Evolutionary conservation across 176 grass and related monocot species (phyloP), one percentile per base, ranked within the genome.

Genomic region (Rhynchospora tenuis): DNA sequence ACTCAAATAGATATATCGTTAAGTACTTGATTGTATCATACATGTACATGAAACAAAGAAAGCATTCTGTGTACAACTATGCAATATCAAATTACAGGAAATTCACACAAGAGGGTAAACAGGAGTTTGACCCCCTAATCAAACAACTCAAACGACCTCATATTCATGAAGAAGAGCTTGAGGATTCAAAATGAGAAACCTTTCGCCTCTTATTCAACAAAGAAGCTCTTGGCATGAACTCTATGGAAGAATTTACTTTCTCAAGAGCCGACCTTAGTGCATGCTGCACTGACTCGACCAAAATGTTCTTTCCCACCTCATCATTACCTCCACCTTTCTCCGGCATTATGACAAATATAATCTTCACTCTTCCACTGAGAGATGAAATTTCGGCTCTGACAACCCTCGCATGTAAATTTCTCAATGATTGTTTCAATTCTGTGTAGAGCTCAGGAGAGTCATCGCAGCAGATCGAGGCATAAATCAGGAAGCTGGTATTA

Each of bases 391-490:
- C 93, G 8, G 93, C 89, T 54, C 86, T 83, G 31, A 96, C 84
- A 45, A 87, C 81, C 76, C 69, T 84, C 24, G 91, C 86, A 23
- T 79, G 6, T 56, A 99, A 70, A 23, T 81, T 88, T n/a, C 87
- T 62, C 23, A 99, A 86, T 24, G 77, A 83, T 29, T 65, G 85
- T 70, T 80, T 93, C 9, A 99, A 78, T 56, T 99, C 91, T 0
- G 73, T 16, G 60, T 95, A 91, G 55, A 99, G 81, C 22, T 92
- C 91, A 7, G 91, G 83, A 58, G 86, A 80, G 84, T 90, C 90
- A 85, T 89, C 93, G 46, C 97, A 96, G 85, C 93, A 96, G 12
- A 99, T 84, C 83, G 91, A 90, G 59, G 93, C 93, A 63, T 64
- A 85, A 22, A 96, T 70, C 48, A 87, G 79, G 73, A 85, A 46